Conservation (phyloP, 2,329 filamentous ascomycete genomes). For the Chaetomium sp. region DNA sequence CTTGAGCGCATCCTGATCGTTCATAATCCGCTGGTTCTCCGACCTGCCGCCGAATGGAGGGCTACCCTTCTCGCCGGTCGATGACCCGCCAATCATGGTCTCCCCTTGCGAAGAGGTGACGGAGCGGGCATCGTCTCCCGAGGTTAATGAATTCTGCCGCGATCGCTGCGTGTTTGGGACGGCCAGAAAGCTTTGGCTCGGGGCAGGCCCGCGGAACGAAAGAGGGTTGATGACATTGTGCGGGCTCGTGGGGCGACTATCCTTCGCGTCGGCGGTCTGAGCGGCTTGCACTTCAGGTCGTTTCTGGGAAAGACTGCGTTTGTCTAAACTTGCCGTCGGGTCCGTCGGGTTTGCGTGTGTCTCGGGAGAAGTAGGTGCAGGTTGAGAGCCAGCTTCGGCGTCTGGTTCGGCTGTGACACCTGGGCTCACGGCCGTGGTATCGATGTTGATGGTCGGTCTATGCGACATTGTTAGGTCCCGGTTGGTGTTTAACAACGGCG, state of each 20-base stretch:
- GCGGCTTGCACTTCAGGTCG: conserved; percentile 44
- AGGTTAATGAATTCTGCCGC: conserved; percentile 64
- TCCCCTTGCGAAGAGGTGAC: conserved; percentile 53
- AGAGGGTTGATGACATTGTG: conserved; percentile 63
- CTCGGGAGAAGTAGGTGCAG: conserved; percentile 29
- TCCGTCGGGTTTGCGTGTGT: conserved; percentile 27
- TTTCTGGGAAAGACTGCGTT: conserved; percentile 25
- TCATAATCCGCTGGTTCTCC: conserved; percentile 51
- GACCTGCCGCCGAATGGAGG: conserved; percentile 29
- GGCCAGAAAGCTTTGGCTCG: conserved; percentile 51
- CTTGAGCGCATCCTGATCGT: conserved; percentile 61
- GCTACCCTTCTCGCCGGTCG: conserved; percentile 36
- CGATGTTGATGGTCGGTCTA: conserved; percentile 50
- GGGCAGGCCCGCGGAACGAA: conserved; percentile 40
- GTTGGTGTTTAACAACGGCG: conserved; percentile 1
- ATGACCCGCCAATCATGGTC: conserved; percentile 50
- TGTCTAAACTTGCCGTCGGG: conserved; percentile 19
- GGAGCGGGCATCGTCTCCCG: conserved; percentile 54
- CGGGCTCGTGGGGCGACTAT: conserved; percentile 62
- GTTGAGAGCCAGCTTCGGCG: conserved; percentile 25
- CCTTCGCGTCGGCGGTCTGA: conserved; percentile 59
- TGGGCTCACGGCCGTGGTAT: conserved; percentile 39
- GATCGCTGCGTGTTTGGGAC: conserved; percentile 58
- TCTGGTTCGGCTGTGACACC: conserved; percentile 27
- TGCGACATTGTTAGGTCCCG: conserved; percentile 13